Evolutionary conservation across 805 yeast species (phyloP).

Genomic region (Teunomyces gatunensis): DNA sequence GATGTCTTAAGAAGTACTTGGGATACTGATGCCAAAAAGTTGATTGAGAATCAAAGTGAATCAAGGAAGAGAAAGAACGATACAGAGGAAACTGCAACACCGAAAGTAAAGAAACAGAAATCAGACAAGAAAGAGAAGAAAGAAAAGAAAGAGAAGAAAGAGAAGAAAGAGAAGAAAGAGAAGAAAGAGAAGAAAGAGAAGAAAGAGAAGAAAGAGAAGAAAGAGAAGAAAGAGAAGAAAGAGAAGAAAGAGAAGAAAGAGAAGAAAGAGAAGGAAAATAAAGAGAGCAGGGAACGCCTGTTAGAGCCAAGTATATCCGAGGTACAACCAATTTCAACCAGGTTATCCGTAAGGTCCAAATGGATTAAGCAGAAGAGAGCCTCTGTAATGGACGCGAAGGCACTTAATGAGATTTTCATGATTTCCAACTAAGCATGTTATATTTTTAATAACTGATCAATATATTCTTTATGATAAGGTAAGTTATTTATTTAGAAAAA

Average conservation of each 20-base stretch:
- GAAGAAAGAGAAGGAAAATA: conserved; percentile 10
- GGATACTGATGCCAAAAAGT: conserved; percentile 53
- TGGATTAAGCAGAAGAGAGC: conserved; percentile 91
- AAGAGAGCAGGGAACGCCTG: conserved; percentile 4
- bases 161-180: conserved; percentile 11
- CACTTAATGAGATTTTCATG: conserved; percentile 92
- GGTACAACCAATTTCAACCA: conserved; percentile 26
- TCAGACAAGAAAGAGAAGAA: conserved; percentile 20
- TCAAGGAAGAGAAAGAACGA: conserved; percentile 14
- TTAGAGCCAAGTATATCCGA: conserved; percentile 9
- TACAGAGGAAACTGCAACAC: conserved; percentile 13
- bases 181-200: conserved; percentile 8
- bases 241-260: conserved; percentile 9
- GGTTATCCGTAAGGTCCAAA: conserved; percentile 67
- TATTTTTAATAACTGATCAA: neutral
- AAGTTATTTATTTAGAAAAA: conserved; percentile 13
- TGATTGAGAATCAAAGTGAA: conserved; percentile 8
- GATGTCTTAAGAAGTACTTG: conserved; percentile 81
- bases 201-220: conserved; percentile 17
- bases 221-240: conserved; percentile 20
- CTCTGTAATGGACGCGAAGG: conserved; percentile 84
- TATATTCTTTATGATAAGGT: neutral
- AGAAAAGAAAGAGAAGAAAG: conserved; percentile 29
- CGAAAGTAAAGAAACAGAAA: conserved; percentile 21
- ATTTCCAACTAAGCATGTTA: conserved; percentile 43